A percentile compares a stretch with the other conserved stretches of the same genome.
These are phyloP conservation scores for Dissophora ornata DNA, from an alignment of 192 early-diverging fungal species.

Conservation along the genomic window DNA sequence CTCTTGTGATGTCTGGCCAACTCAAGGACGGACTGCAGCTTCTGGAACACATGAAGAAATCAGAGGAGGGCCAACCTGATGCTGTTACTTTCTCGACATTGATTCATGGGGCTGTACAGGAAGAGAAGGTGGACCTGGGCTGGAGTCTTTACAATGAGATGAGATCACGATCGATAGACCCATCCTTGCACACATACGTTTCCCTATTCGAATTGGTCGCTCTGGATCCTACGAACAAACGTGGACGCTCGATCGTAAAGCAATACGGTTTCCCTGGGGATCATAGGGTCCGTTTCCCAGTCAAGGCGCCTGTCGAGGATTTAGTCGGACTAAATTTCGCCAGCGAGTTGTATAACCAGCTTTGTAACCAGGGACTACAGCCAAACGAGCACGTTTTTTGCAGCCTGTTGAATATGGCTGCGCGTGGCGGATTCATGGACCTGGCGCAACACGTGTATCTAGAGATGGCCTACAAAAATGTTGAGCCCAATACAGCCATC, in stretches of 20 bases:
- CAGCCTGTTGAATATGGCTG: conserved; percentile 18
- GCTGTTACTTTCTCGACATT: conserved; percentile 27
- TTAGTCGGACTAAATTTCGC: conserved; percentile 37
- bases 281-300: conserved; percentile 10
- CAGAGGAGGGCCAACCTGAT: conserved; percentile 7
- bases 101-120: conserved; percentile 22
- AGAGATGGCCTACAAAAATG: conserved; percentile 30
- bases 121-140: conserved; percentile 19
- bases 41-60: conserved; percentile 28
- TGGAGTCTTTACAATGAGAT: conserved; percentile 43
- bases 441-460: conserved; percentile 33
- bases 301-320: conserved; percentile 24
- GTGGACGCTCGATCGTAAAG: conserved; percentile 18
- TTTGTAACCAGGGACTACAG: conserved; percentile 29
- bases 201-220: conserved; percentile 27
- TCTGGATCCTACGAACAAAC: conserved; percentile 23
- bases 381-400: conserved; percentile 43
- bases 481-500: conserved; percentile 42
- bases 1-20: conserved; percentile 1
- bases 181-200: conserved; percentile 23
- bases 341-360: conserved; percentile 22
- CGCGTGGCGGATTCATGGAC: conserved; percentile 11
- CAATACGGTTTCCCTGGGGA: conserved; percentile 5
- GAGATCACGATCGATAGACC: conserved; percentile 11
- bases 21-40: conserved; percentile 23